These are phyloP conservation scores for Lactifluus echinatus DNA, from an alignment of 768 basidiomycete genomes.

Conservation along the genomic window DNA sequence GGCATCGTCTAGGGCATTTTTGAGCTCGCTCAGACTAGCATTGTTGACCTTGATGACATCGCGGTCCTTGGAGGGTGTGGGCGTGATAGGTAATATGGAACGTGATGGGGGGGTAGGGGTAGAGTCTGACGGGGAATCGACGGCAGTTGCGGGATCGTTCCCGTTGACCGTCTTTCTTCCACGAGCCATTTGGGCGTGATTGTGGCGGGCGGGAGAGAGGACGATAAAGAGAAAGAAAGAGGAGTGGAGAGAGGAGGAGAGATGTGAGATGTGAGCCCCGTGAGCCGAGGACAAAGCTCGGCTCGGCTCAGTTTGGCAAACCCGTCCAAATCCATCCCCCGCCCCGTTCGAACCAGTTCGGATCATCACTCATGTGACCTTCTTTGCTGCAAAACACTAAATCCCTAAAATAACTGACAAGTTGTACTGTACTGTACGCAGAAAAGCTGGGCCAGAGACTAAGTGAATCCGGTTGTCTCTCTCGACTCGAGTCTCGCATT, in stretches of 20 bases:
- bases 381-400: no score
- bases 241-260: background rate
- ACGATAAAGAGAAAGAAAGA: background rate
- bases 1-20: constrained; percentile 68
- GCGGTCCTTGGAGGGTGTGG: constrained; percentile 22
- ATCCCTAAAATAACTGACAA: no score
- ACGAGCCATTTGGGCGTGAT: constrained; percentile 12
- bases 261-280: no score
- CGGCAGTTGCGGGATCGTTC: background rate
- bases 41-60: constrained; percentile 45
- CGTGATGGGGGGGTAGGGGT: constrained; percentile 6
- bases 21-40: constrained; percentile 41
- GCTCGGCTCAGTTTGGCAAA: background rate
- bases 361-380: background rate
- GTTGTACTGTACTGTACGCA: no score
- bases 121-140: constrained; percentile 12
- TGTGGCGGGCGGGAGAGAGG: background rate
- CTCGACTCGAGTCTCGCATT: no score
- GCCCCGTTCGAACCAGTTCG: constrained; percentile 14
- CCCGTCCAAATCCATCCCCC: background rate
- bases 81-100: constrained; percentile 19
- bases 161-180: constrained; percentile 20
- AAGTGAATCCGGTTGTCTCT: no score
- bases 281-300: background rate
- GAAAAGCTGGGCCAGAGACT: no score